Conservation (phyloP, 1,284 basidiomycete species). For the Cryptococcus neoformans region DNA sequence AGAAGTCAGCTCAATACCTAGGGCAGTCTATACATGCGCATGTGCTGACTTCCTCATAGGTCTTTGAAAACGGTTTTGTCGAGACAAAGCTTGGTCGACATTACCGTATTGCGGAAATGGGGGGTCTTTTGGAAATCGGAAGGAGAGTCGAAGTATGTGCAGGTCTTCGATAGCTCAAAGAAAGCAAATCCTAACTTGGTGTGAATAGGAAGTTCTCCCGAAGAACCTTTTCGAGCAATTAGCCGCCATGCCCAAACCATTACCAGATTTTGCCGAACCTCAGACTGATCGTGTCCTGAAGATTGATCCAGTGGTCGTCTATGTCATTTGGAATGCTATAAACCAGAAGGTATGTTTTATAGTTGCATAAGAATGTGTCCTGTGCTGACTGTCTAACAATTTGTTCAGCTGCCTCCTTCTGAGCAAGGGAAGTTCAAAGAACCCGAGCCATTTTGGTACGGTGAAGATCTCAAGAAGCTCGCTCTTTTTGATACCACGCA, state of each 20-base stretch:
- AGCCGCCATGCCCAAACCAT: conserved; percentile 13
- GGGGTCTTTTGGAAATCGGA: conserved; percentile 34
- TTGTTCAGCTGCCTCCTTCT: conserved; percentile 57
- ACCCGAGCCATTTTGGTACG: conserved; percentile 72
- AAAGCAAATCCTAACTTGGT: background rate
- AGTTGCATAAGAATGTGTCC: background rate
- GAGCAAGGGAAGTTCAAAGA: conserved; percentile 60
- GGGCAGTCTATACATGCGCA: background rate
- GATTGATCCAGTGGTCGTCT: conserved; percentile 73
- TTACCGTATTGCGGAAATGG: conserved; percentile 68
- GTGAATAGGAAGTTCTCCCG: conserved; percentile 20
- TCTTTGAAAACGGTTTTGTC: conserved; percentile 80
- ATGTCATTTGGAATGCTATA: conserved; percentile 81
- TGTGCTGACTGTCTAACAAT: conserved; percentile 3
- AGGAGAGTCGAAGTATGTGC: conserved; percentile 22
- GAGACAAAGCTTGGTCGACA: conserved; percentile 56
- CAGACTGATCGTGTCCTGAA: conserved; percentile 51
- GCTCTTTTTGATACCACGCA: conserved; percentile 56
- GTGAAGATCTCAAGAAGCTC: conserved; percentile 63
- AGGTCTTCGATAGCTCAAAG: background rate
- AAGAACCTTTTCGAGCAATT: conserved; percentile 30
- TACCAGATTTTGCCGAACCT: conserved; percentile 25
- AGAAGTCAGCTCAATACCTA: conserved; percentile 37
- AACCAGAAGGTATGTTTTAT: conserved; percentile 68
- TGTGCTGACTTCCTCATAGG: conserved; percentile 50